A percentile compares a stretch with the other conserved stretches of the same genome.
phyloP scores from a whole-genome alignment of 257 asterid genomes.

The Solanum dulcamara region DNA sequence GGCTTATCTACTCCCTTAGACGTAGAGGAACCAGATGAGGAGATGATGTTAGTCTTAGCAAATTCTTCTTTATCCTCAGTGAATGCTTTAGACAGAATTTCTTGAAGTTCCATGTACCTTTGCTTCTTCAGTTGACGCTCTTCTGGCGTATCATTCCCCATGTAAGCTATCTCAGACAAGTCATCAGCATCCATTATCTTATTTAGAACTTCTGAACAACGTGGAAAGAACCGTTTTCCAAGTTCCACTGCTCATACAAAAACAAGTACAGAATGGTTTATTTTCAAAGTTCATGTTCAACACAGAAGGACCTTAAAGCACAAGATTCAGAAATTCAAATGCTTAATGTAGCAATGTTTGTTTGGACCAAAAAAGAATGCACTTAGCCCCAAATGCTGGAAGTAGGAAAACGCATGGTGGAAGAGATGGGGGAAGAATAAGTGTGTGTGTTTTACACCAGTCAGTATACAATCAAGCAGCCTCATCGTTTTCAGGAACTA shows the following conservation, averaged over 20 bases:
- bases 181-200: constrained; percentile 86
- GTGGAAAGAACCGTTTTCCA: constrained; percentile 93
- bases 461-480: neutral
- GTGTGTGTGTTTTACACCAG: neutral
- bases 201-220: constrained; percentile 73
- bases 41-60: constrained; percentile 27
- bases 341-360: neutral
- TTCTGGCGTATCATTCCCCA: constrained; percentile 34
- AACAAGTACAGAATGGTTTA: neutral
- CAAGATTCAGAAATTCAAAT: neutral
- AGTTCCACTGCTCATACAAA: constrained; percentile 61
- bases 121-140: constrained; percentile 65
- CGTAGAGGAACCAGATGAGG: constrained; percentile 54
- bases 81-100: constrained; percentile 63
- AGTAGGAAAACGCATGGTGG: neutral
- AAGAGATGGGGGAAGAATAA: neutral
- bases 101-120: constrained; percentile 62
- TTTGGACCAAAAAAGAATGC: neutral
- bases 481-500: neutral
- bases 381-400: neutral
- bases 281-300: neutral
- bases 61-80: constrained; percentile 78
- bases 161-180: constrained; percentile 53
- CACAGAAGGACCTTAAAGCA: neutral
- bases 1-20: constrained; percentile 35